Percentiles rank a stretch among this genome's conserved stretches.
Conservation (phyloP, 345 rosid genomes). For the Streptanthus diversifolius region DNA sequence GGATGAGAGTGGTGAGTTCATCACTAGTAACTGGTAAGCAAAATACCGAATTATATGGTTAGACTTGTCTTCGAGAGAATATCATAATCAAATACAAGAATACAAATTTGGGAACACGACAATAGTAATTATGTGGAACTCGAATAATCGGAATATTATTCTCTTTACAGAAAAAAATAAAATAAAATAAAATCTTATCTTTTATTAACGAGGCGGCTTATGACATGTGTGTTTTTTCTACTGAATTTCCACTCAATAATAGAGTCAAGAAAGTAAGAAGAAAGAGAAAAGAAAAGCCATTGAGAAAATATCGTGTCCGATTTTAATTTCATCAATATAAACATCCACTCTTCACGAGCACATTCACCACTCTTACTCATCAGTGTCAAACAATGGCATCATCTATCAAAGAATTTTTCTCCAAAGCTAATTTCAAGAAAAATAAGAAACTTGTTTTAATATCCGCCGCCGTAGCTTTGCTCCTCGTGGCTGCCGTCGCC, state of each 20-base stretch:
- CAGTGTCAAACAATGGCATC: constrained; percentile 20
- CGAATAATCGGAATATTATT: not conserved
- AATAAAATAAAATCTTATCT: constrained; percentile 10
- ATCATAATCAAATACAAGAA: not conserved
- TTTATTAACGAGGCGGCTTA: constrained; percentile 6
- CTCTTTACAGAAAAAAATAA: not conserved
- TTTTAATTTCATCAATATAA: constrained; percentile 20
- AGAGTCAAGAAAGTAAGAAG: constrained; percentile 16
- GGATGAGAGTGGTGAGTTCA: not conserved
- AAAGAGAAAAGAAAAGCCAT: not conserved
- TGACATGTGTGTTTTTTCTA: not conserved
- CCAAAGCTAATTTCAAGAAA: constrained; percentile 25
- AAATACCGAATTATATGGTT: not conserved
- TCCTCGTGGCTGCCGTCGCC: constrained; percentile 22
- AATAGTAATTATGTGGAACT: constrained; percentile 12
- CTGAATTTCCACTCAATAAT: constrained; percentile 16
- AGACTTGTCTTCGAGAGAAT: not conserved
- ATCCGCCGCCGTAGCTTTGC: constrained; percentile 14
- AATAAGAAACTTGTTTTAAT: constrained; percentile 24
- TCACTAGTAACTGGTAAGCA: not conserved
- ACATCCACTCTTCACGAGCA: constrained; percentile 14
- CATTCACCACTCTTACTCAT: constrained; percentile 21
- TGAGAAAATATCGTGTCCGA: not conserved
- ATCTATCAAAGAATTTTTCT: constrained; percentile 22
- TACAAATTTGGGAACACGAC: constrained; percentile 14